phyloP scores from a whole-genome alignment of 2,329 filamentous ascomycete genomes.

The Sporothrix curviconia region DNA sequence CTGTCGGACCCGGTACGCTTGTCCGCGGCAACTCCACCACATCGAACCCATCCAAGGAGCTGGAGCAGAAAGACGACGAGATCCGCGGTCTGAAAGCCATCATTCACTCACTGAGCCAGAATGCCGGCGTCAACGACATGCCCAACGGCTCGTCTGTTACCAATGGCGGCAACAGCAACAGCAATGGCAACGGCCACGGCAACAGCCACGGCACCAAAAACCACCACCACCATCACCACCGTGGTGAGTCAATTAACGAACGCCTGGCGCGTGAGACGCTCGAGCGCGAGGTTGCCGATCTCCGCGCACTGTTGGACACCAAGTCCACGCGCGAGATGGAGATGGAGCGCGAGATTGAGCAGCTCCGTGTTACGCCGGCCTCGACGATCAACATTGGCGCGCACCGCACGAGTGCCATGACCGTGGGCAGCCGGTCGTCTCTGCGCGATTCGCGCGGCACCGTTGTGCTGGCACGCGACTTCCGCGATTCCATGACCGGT shows the following conservation, averaged over 20 bases:
- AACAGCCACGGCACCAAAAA: conserved; percentile 23
- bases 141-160: conserved; percentile 25
- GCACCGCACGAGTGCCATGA: conserved; percentile 48
- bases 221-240: conserved; percentile 41
- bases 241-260: conserved; percentile 48
- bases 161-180: no score
- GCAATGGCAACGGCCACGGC: conserved; percentile 19
- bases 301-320: conserved; percentile 64
- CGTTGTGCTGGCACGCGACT: conserved; percentile 49
- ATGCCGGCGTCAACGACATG: conserved; percentile 41
- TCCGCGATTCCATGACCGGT: neutral
- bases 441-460: conserved; percentile 61
- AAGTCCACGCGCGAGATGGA: conserved; percentile 75
- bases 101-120: conserved; percentile 87
- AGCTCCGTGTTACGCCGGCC: conserved; percentile 45
- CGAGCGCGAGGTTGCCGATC: conserved; percentile 72
- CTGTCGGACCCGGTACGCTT: neutral
- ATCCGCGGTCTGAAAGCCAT: conserved; percentile 96
- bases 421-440: conserved; percentile 47
- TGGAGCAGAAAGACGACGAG: conserved; percentile 94
- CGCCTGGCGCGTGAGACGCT: conserved; percentile 60
- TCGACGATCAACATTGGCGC: conserved; percentile 13
- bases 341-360: conserved; percentile 73
- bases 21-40: neutral
- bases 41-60: conserved; percentile 50